These are phyloP conservation scores for Paramyrothecium sp. DNA, from an alignment of 2,329 filamentous ascomycete species.

Conservation along the genomic window DNA sequence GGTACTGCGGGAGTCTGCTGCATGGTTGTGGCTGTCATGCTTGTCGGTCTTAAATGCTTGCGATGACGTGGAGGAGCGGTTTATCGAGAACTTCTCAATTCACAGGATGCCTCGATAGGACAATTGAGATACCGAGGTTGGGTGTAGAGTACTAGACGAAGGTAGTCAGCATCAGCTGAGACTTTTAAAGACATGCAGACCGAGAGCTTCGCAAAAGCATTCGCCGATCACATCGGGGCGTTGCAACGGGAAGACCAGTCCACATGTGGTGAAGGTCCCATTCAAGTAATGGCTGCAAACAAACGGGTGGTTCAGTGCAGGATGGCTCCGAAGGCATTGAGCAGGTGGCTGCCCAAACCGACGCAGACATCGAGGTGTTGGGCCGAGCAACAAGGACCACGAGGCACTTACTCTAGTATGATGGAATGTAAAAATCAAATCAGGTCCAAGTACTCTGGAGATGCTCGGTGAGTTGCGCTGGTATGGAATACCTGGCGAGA, in stretches of 20 bases:
- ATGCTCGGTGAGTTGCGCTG: background rate
- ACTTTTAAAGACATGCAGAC: background rate
- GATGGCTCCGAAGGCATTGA: too few relatives aligned
- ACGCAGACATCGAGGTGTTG: too few relatives aligned
- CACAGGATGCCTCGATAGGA: background rate
- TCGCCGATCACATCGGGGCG: too few relatives aligned
- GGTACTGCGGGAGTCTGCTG: slow-evolving; percentile 53
- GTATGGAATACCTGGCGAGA: slow-evolving; percentile 4
- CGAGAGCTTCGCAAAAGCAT: too few relatives aligned
- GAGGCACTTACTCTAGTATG: too few relatives aligned
- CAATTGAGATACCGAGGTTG: background rate
- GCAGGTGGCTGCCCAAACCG: too few relatives aligned
- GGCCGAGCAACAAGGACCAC: too few relatives aligned
- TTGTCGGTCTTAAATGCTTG: slow-evolving; percentile 7
- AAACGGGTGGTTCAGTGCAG: too few relatives aligned
- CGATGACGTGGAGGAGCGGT: background rate
- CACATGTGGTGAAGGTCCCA: too few relatives aligned
- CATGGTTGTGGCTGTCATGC: slow-evolving; percentile 51
- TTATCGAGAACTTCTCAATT: too few relatives aligned
- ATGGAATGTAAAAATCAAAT: background rate
- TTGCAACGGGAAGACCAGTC: too few relatives aligned
- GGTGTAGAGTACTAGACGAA: background rate
- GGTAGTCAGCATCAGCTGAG: background rate
- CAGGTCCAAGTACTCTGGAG: background rate
- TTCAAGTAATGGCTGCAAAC: too few relatives aligned